Evolutionary conservation across 2,329 filamentous ascomycete species (phyloP).

Genomic region (Alternaria longipes): DNA sequence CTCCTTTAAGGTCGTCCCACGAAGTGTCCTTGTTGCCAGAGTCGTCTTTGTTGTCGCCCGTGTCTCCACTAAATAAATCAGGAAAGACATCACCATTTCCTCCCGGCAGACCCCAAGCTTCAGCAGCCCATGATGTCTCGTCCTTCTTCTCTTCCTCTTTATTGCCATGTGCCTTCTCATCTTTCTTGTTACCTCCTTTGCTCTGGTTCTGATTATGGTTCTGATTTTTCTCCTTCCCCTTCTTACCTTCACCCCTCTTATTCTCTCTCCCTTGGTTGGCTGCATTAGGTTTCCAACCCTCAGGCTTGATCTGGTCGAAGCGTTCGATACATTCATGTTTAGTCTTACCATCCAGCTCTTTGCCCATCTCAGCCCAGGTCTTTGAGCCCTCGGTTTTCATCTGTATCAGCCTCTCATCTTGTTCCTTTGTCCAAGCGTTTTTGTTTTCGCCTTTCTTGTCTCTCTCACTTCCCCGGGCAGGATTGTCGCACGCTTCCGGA

Average conservation of each 20-base stretch:
- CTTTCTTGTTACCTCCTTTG: slow-evolving; percentile 14
- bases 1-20: fast-evolving
- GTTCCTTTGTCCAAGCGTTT: slow-evolving; percentile 45
- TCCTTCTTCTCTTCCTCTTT: neutral
- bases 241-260: slow-evolving; percentile 16
- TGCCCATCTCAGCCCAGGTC: too few relatives aligned
- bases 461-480: neutral
- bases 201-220: slow-evolving; percentile 25
- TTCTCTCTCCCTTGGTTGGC: slow-evolving; percentile 21
- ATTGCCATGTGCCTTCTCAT: neutral
- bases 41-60: neutral
- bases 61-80: neutral
- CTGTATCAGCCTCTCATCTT: slow-evolving; percentile 54
- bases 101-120: neutral
- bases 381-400: too few relatives aligned
- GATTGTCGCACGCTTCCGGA: too few relatives aligned
- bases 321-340: too few relatives aligned
- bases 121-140: neutral
- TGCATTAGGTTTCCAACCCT: slow-evolving; percentile 25
- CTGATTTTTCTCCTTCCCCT: slow-evolving; percentile 19
- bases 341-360: too few relatives aligned
- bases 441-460: slow-evolving; percentile 5
- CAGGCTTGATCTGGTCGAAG: slow-evolving; percentile 44
- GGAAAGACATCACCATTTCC: too few relatives aligned
- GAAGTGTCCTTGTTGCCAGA: too few relatives aligned